Evolutionary conservation across 139 green algal genomes (phyloP), one percentile per base, ranked within the genome.

Genomic region (Chlorella sp.): DNA sequence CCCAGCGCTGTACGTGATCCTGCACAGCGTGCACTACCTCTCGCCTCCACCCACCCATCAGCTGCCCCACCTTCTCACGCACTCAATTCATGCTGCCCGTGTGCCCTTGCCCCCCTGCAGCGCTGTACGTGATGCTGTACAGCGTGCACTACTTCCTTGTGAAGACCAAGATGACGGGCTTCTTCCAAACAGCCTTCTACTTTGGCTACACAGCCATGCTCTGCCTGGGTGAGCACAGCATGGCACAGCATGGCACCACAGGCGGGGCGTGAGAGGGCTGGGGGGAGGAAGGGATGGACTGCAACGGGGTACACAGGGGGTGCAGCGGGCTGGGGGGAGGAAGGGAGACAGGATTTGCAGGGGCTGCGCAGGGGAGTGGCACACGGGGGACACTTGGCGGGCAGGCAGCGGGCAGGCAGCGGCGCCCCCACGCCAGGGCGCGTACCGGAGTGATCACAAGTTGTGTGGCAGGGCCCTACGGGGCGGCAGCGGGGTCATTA

Each of bases 191-290:
- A 7, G 95, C 91, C 91, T 99, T 99, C 90, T 99, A 99, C 92
- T 99, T 99, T 91, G 98, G 97, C 24, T 99, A 99, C 93, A 99
- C 97, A 0, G 39, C 89, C n/a, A 99, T 99, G 94, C 96, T 98
- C 89, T 98, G 96, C 93, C 77, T 98, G 26, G 97, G 93, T 32
- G 90, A 97, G 61, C 94, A n/a, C n/a, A n/a, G n/a, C n/a, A n/a
- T n/a, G n/a, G n/a, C n/a, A n/a, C n/a, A n/a, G n/a, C n/a, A n/a
- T n/a, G n/a, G n/a, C n/a, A 57, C 48, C 48, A 57, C 48, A 57
- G 48, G 48, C 48, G 48, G 5, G 48, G 48, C 48, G n/a, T 57
- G 48, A 9, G 48, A 16, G 48, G 48, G 48, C 48, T 5, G 48
- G 48, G 73, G 73, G 24, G 2, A 40, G n/a, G 73, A 57, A 16